Conservation (phyloP, 176 grass and related monocot genomes). For the Aegilops longissima region DNA sequence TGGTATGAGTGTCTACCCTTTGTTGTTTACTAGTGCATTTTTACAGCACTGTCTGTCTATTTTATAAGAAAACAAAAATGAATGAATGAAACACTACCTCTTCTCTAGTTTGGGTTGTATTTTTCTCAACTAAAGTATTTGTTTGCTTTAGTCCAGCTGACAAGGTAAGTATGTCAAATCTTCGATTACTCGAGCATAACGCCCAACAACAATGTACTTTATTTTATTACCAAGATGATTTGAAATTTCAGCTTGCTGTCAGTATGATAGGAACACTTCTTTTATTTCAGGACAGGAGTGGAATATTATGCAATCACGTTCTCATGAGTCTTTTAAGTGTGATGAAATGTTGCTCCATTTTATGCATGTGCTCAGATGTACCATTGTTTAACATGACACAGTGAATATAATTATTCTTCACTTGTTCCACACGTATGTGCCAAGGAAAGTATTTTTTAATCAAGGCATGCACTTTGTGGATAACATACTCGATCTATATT, state of each 20-base stretch:
- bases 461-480: not conserved
- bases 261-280: not conserved
- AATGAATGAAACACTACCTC: not conserved
- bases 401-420: not conserved
- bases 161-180: not conserved
- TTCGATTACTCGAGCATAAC: not conserved
- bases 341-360: not conserved
- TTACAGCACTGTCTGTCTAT: not conserved
- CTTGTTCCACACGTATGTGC: not conserved
- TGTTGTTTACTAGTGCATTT: slow-evolving; percentile 9
- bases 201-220: not conserved
- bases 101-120: not conserved
- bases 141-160: not conserved
- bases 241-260: not conserved
- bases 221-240: not conserved
- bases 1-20: slow-evolving; percentile 9
- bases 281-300: not conserved
- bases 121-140: not conserved
- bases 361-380: not conserved
- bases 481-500: not conserved
- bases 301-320: not conserved
- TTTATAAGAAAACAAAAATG: not conserved
- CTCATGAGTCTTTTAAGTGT: not conserved
- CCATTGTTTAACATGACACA: not conserved
- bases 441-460: not conserved